These are phyloP conservation scores for Colletotrichum tropicale DNA, from an alignment of 2,329 filamentous ascomycete genomes.

Conservation along the genomic window DNA sequence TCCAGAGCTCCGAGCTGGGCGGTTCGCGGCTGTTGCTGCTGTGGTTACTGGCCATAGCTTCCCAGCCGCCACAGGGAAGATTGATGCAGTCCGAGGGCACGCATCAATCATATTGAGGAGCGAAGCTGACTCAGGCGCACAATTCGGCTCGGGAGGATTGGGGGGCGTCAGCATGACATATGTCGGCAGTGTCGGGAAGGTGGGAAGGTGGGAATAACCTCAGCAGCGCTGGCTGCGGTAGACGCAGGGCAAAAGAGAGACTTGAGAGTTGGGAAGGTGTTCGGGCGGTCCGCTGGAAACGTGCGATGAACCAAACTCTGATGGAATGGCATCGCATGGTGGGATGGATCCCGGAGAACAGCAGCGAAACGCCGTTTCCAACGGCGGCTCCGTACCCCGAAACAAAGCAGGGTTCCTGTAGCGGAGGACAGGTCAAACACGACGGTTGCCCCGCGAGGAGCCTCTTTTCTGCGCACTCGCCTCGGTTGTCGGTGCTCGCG, in stretches of 20 bases:
- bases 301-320: constrained; percentile 13
- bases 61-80: neutral
- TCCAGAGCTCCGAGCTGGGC: neutral
- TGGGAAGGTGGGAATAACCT: constrained; percentile 3
- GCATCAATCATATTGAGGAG: neutral
- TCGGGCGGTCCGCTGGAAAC: neutral
- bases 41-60: constrained; percentile 3
- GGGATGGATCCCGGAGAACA: neutral
- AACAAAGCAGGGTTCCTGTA: neutral
- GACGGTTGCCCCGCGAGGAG: neutral
- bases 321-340: neutral
- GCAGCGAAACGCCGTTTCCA: neutral
- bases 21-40: neutral
- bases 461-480: neutral
- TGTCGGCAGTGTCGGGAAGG: neutral
- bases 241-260: neutral
- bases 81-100: neutral
- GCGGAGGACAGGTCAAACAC: neutral
- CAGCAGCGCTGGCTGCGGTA: neutral
- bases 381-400: neutral
- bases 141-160: neutral
- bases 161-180: neutral
- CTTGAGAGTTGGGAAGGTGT: neutral
- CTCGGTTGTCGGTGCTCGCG: constrained; percentile 10
- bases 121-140: neutral